A percentile compares a stretch with the other conserved stretches of the same genome.
Conservation (phyloP, 2,329 filamentous ascomycete species). For the Cladophialophora chaetospira region DNA sequence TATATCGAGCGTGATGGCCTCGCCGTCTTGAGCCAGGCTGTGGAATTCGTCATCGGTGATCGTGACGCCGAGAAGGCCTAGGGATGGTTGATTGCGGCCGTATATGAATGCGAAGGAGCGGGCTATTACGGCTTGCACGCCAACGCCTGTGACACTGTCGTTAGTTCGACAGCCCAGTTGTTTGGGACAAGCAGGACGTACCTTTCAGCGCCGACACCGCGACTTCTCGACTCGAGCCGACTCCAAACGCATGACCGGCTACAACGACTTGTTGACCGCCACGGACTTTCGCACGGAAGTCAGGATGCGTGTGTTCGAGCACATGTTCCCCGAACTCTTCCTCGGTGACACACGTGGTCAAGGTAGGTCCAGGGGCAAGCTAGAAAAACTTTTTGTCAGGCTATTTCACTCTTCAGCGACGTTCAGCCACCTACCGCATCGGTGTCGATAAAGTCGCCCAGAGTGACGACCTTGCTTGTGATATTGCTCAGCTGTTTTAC, state of each 20-base stretch:
- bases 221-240: constrained; percentile 50
- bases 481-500: constrained; percentile 10
- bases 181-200: neutral
- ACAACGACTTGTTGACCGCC: constrained; percentile 35
- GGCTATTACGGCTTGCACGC: constrained; percentile 49
- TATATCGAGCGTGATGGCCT: constrained; percentile 43
- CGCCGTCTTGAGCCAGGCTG: constrained; percentile 39
- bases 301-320: constrained; percentile 44
- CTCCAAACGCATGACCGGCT: constrained; percentile 50
- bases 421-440: constrained; percentile 38
- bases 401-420: neutral
- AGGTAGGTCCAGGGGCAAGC: constrained; percentile 54
- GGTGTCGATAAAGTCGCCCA: constrained; percentile 52
- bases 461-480: constrained; percentile 39
- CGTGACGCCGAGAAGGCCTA: constrained; percentile 49
- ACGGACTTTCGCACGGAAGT: constrained; percentile 42
- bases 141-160: constrained; percentile 27
- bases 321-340: constrained; percentile 44
- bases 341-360: constrained; percentile 59
- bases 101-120: constrained; percentile 52
- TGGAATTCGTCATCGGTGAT: constrained; percentile 46
- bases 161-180: neutral
- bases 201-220: constrained; percentile 46
- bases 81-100: constrained; percentile 48
- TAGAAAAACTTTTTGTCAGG: neutral